phyloP scores from a whole-genome alignment of 352 stramenopile genomes.

The Globisporangium apiculatum region DNA sequence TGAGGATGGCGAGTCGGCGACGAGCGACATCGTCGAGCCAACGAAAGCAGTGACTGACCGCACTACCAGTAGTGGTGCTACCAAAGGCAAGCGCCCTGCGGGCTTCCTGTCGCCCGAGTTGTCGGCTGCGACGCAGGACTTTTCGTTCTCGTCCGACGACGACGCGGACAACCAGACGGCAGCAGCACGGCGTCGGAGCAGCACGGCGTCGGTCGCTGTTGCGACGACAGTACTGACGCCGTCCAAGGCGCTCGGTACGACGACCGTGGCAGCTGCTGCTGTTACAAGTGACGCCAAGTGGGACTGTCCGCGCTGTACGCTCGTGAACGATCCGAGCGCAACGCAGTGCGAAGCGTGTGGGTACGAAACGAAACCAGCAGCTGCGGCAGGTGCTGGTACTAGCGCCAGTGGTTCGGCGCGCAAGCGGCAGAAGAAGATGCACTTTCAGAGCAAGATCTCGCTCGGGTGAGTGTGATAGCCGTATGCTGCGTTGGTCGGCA shows the following conservation, averaged over 20 bases:
- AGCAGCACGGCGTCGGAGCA: no score
- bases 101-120: slow-evolving; percentile 37
- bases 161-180: background rate
- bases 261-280: background rate
- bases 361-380: slow-evolving; percentile 26
- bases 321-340: slow-evolving; percentile 59
- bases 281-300: slow-evolving; percentile 30
- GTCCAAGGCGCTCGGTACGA: background rate
- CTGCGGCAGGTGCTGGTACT: background rate
- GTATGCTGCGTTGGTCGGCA: no score
- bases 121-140: slow-evolving; percentile 27
- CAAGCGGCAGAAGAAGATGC: slow-evolving; percentile 65
- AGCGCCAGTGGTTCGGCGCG: slow-evolving; percentile 14
- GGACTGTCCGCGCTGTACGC: slow-evolving; percentile 72
- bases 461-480: no score
- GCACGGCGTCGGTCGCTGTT: background rate
- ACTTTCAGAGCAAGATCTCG: slow-evolving; percentile 61
- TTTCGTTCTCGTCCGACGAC: slow-evolving; percentile 25
- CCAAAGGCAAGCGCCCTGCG: slow-evolving; percentile 23
- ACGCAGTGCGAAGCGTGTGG: slow-evolving; percentile 61
- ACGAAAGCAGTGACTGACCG: background rate
- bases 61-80: slow-evolving; percentile 18
- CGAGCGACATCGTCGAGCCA: no score
- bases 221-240: background rate
- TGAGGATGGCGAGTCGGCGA: background rate